Base-by-base conservation (phyloP, 2,329 filamentous ascomycete species). In the Chaetomiaceae sp. region DNA sequence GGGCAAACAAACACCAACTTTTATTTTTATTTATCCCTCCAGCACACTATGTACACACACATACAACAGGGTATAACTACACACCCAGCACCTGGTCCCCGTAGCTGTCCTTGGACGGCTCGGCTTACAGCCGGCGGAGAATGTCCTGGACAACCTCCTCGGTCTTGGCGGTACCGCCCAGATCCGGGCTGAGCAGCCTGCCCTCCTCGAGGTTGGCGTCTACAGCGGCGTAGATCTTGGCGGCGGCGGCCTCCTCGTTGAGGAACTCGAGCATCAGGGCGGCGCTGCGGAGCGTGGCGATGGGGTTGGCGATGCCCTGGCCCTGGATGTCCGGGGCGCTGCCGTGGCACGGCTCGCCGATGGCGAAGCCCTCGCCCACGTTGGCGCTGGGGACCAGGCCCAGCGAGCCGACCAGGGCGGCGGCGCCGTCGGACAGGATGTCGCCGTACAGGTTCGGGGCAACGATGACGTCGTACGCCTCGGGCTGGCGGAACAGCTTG, bases 371-470 rank as follows among this genome's bases (percentile, higher is more conserved):
- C 69, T 95, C 88, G 58, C 93, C 91, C 10, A 99, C 93, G 68
- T 99, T 99, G 60, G 93, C 93, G 61, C 84, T 89, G 40, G 93
- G 93, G 1, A 99, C 93, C 34, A 99, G 83, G 59, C 93, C 93
- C 33, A 99, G 76, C 49, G 85, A 90, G 40, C 92, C 93, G 23
- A 97, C 92, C 25, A 97, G 83, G 2, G 93, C 93, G 21, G 93
- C 93, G 44, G 93, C 92, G 59, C 90, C 92, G 69, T 99, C 93
- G 2, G 90, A 96, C 34, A 99, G 78, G 60, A 99, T 93, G 70
- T 99, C 93, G 60, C 93, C 93, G 73, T 99, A 97, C 55, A 99
- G 80, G 74, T 97, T 97, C 46, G 92, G 93, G 8, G 92, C 93
- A 41, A 99, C 93, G 62, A 99, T 95, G 60, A 97, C 92, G 69